Base-by-base conservation (phyloP, 805 yeast species). In the Spathaspora girioi region DNA sequence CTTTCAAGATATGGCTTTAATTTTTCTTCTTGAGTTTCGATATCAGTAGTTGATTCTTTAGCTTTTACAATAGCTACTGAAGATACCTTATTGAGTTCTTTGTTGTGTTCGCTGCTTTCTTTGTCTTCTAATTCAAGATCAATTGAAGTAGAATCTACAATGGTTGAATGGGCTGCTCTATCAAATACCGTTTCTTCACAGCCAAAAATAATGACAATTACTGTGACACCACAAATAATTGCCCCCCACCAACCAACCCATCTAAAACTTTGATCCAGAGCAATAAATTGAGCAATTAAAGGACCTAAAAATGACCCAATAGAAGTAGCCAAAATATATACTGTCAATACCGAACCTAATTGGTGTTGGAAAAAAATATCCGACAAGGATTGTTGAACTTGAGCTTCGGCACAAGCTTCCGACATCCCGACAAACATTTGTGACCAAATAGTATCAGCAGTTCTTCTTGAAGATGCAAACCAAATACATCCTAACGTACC, bases 191-290 rank as follows among this genome's bases (percentile, higher is more conserved):
- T 86, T 61, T 89, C 96, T 62, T 86, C 92, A 60, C 87, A 80
- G 17, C 78, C 77, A 55, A 86, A 79, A 23, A 84, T 56, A 49
- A 85, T 64, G 12, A 85, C 76, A 1, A 80, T 52, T 51, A 86
- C 65, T 27, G 83, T 68, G 2, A 69, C 83, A 3, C 63, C 66
- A 23, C 67, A 63, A 35, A 70, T 60, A 50, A 69, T 60, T 42
- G 83, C 91, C 10, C 86, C 82, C 51, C 84, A 76, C 62, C 88
- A 86, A 32, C 91, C 90, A 6, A 87, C 89, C 96, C 96, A 89
- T 59, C 87, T 74, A 70, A 87, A 89, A n/a, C 81, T 77, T 26
- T 79, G 73, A 44, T 77, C 68, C 44, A 80, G 76, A 8, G 83
- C 79, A 56, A 87, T 81, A 58, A 83, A 82, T n/a, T 90, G 91